Evolutionary conservation across 2,329 filamentous ascomycete species (phyloP).

Genomic region (Didymellaceae sp.): DNA sequence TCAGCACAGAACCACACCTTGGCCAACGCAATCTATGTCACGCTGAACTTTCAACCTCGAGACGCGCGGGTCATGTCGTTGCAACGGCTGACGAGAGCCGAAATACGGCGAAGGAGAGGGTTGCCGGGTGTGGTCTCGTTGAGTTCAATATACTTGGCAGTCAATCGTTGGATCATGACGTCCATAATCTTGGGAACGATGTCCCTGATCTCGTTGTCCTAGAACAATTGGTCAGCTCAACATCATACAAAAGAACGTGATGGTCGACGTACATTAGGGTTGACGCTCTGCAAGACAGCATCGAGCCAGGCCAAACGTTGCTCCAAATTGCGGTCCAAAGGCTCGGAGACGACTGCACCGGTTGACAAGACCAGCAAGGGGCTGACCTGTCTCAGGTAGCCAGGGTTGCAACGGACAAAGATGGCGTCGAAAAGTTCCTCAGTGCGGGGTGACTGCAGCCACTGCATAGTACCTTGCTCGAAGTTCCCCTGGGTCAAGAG

Average conservation of each 20-base stretch:
- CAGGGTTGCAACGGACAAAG: constrained; percentile 64
- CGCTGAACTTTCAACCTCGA: constrained; percentile 16
- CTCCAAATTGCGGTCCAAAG: constrained; percentile 59
- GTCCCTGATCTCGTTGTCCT: constrained; percentile 63
- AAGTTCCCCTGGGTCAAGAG: constrained; percentile 65
- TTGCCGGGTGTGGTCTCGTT: constrained; percentile 60
- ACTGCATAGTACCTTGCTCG: constrained; percentile 59
- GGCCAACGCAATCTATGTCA: constrained; percentile 19
- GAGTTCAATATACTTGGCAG: constrained; percentile 63
- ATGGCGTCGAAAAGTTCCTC: constrained; percentile 67
- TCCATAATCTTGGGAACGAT: constrained; percentile 67
- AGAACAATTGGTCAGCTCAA: constrained; percentile 19
- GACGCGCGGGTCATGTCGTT: constrained; percentile 42
- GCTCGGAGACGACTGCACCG: constrained; percentile 66
- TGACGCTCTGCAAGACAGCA: constrained; percentile 60
- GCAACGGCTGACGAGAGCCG: constrained; percentile 50
- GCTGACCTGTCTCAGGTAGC: constrained; percentile 62
- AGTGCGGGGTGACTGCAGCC: constrained; percentile 67
- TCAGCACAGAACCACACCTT: constrained; percentile 32
- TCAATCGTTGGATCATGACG: constrained; percentile 63
- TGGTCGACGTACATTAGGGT: constrained; percentile 57
- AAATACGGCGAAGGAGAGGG: constrained; percentile 60
- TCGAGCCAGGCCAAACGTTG: constrained; percentile 67
- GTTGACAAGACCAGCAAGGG: constrained; percentile 67
- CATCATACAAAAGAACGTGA: background rate